A percentile compares a stretch with the other conserved stretches of the same genome.
Evolutionary conservation across 805 yeast species (phyloP).

Genomic region (Lipomyces japonicus): DNA sequence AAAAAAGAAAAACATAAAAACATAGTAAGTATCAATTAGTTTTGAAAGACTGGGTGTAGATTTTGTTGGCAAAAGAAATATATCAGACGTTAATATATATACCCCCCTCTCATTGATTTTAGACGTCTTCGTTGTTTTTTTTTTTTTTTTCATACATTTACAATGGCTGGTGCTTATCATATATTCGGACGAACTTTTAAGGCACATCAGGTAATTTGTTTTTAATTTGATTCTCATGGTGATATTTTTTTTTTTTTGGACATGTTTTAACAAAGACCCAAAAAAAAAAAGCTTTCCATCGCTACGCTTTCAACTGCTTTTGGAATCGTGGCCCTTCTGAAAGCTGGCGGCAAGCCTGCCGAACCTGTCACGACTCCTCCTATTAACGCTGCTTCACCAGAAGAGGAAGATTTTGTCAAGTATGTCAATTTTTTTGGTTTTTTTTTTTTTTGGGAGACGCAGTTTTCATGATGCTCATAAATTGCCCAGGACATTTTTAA

Average conservation of each 20-base stretch:
- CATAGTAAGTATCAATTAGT: no score
- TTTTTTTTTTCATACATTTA: not conserved
- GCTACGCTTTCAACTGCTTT: slow-evolving; percentile 73
- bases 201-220: slow-evolving; percentile 58
- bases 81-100: no score
- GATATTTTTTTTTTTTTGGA: not conserved
- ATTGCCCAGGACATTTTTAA: slow-evolving; percentile 16
- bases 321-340: slow-evolving; percentile 60
- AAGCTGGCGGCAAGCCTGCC: slow-evolving; percentile 53
- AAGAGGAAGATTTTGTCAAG: slow-evolving; percentile 79
- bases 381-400: slow-evolving; percentile 73
- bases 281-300: slow-evolving; percentile 54
- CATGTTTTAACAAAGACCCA: not conserved
- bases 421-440: slow-evolving; percentile 24
- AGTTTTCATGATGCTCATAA: not conserved
- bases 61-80: no score
- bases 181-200: slow-evolving; percentile 81
- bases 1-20: no score
- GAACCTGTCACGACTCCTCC: slow-evolving; percentile 61
- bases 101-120: no score
- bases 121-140: not conserved
- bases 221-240: not conserved
- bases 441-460: not conserved
- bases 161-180: slow-evolving; percentile 58
- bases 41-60: no score